Evolutionary conservation across 129 eudicot species (phyloP), one percentile per base, ranked within the genome.

Genomic region (Escallonia rubra): DNA sequence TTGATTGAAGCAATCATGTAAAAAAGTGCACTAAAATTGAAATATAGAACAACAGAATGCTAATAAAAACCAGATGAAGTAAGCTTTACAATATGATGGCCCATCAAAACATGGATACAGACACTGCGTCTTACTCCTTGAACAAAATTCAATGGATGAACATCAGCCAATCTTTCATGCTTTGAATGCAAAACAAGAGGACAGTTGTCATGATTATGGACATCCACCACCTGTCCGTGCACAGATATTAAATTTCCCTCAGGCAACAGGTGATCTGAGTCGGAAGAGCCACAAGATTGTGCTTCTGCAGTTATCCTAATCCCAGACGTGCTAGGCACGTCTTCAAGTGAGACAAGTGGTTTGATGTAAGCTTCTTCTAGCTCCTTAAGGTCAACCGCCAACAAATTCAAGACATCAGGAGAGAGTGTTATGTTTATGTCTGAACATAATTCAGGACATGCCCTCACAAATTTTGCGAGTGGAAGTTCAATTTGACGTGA

Each of bases 41-140:
- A 23, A 23, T 23, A 59, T 34, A 40, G 10, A 60, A 53, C 8
- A 71, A 63, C 9, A 23, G 14, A 45, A 63, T 2, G 38, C 6
- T 39, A 11, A 58, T 56, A 64, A 8, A 63, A 47, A 54, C 43
- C 9, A 8, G 51, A 67, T 46, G 61, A 54, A 16, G 12, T 55
- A 44, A 70, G 40, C 55, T 10, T 78, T 89, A 93, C 98, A 48
- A 64, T 71, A 49, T 70, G 70, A 53, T 69, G 48, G 59, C 80
- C 86, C 41, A 77, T 66, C 60, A 79, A 64, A 72, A 89, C 84
- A 79, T 89, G 98, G 72, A 89, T 69, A 73, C 95, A 93, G 13
- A 81, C 60, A 12, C 59, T 71, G 7, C 34, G 57, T 43, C 76
- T 60, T 56, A 52, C 61, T 63, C 72, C 86, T 50, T 59, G 76